These are phyloP conservation scores for Combretum micranthum DNA, from an alignment of 345 rosid genomes.

Conservation along the genomic window DNA sequence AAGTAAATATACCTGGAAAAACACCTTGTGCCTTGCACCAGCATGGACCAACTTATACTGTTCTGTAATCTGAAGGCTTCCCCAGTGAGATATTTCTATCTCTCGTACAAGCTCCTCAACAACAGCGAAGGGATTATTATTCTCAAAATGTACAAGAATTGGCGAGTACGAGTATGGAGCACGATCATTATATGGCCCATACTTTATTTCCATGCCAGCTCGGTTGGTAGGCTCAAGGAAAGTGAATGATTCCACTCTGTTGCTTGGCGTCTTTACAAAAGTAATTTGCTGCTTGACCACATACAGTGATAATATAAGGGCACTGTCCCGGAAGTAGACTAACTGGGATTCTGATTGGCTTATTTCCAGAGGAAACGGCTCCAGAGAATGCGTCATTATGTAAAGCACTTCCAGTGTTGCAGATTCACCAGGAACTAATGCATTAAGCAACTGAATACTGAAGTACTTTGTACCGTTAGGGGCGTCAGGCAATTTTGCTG, in stretches of 20 bases:
- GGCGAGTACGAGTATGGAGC: constrained; percentile 73
- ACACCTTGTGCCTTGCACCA: constrained; percentile 92
- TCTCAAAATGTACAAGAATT: constrained; percentile 76
- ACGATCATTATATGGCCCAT: constrained; percentile 84
- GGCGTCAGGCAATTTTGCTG: constrained; percentile 58
- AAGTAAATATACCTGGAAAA: constrained; percentile 63
- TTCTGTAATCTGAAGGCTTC: constrained; percentile 86
- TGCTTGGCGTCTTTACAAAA: constrained; percentile 72
- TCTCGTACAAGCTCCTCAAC: constrained; percentile 97
- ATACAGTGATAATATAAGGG: constrained; percentile 70
- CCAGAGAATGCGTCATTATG: constrained; percentile 69
- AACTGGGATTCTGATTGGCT: constrained; percentile 90
- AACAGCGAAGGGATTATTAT: constrained; percentile 91
- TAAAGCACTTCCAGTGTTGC: constrained; percentile 76
- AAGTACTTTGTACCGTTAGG: constrained; percentile 67
- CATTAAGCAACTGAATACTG: constrained; percentile 39
- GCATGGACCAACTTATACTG: constrained; percentile 77
- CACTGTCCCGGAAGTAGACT: constrained; percentile 79
- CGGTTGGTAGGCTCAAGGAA: constrained; percentile 71
- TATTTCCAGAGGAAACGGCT: constrained; percentile 91
- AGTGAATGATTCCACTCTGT: constrained; percentile 84
- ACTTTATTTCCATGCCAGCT: constrained; percentile 69
- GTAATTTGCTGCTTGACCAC: constrained; percentile 69
- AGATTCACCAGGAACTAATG: constrained; percentile 57
- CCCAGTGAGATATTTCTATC: constrained; percentile 98